phyloP scores from a whole-genome alignment of 2,329 filamentous ascomycete species.

The Cytospora piceicola region DNA sequence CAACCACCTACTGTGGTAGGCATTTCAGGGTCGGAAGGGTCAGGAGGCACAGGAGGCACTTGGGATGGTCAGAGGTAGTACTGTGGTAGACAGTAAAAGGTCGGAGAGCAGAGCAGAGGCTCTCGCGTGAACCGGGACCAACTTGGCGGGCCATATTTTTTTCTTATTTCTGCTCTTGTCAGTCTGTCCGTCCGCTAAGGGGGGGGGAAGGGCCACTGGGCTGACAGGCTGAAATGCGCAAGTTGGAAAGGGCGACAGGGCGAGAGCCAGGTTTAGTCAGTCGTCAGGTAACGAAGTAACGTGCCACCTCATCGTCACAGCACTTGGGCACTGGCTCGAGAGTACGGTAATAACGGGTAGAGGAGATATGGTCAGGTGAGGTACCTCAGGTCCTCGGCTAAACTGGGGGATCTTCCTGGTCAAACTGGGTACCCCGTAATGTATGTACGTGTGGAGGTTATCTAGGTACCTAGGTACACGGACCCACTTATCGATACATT shows the following conservation, averaged over 20 bases:
- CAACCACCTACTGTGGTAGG: no score
- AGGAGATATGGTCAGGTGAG: neutral
- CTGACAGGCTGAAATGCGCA: neutral
- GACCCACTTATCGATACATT: neutral
- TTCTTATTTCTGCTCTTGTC: no score
- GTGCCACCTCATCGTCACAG: neutral
- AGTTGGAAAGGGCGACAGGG: neutral
- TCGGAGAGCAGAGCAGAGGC: neutral
- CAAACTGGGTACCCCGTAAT: no score
- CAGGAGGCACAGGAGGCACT: neutral
- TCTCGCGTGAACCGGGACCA: neutral
- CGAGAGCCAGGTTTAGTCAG: neutral
- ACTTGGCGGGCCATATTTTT: neutral
- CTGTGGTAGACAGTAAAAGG: no score
- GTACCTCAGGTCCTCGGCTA: neutral
- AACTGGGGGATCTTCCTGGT: neutral
- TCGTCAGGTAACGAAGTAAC: slow-evolving; percentile 2
- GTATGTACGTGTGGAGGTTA: neutral
- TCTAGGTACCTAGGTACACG: no score
- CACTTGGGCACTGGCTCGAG: neutral
- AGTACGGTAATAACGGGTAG: no score
- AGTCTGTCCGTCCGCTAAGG: neutral
- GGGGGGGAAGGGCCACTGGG: neutral
- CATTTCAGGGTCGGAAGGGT: neutral
- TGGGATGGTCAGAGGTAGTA: no score